Evolutionary conservation across 768 basidiomycete genomes (phyloP).

Genomic region (Tulasnella calospora): DNA sequence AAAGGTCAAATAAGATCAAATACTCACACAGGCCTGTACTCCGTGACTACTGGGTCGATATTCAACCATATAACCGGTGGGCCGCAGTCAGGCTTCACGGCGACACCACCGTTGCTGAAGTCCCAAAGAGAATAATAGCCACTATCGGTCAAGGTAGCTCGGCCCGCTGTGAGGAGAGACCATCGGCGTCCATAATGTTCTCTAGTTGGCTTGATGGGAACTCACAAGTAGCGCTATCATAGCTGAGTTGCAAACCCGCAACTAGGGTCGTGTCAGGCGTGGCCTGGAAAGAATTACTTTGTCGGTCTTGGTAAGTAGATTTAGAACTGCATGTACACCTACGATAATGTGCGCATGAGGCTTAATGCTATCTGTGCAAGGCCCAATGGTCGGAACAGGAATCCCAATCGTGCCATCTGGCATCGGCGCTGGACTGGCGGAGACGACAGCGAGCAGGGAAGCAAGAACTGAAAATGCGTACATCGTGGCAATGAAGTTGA

Average conservation of each 20-base stretch:
- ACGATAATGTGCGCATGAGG: background rate
- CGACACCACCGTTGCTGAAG: slow-evolving; percentile 1
- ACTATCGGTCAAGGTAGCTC: background rate
- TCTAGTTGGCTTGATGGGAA: background rate
- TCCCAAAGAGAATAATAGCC: background rate
- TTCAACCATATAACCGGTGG: background rate
- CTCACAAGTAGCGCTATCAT: background rate
- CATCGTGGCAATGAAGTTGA: background rate
- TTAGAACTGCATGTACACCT: background rate
- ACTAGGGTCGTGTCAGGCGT: background rate
- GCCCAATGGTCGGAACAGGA: background rate
- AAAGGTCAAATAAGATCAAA: background rate
- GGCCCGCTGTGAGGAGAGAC: background rate
- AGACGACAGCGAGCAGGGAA: background rate
- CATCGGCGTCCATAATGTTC: background rate
- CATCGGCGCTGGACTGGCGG: background rate
- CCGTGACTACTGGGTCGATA: background rate
- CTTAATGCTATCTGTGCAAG: background rate
- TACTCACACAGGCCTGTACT: background rate
- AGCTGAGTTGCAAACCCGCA: background rate
- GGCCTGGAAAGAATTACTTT: background rate
- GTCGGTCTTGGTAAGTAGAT: background rate
- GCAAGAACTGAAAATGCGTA: background rate
- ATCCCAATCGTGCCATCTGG: background rate
- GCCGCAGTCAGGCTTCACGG: background rate